phyloP scores from a whole-genome alignment of 2,329 filamentous ascomycete genomes.

The Myriosclerotinia duriaeana region DNA sequence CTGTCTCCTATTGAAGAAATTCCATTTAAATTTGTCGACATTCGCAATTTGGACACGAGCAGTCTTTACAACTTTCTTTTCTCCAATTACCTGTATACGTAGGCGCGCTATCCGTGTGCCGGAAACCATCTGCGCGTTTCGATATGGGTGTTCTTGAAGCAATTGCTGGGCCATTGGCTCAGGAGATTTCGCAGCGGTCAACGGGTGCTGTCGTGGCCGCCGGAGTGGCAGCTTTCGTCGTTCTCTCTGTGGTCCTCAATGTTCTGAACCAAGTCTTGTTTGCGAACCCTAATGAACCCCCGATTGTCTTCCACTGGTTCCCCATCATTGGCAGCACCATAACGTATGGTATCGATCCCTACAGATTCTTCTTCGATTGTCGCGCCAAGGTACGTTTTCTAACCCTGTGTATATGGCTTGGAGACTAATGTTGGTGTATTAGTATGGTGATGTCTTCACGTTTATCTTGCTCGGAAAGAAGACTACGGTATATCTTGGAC shows the following conservation, averaged over 20 bases:
- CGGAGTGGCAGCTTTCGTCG: constrained; percentile 44
- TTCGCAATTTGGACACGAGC: constrained; percentile 3
- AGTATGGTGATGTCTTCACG: constrained; percentile 89
- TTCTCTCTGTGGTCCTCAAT: constrained; percentile 69
- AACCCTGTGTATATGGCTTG: constrained; percentile 41
- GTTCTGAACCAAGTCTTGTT: constrained; percentile 76
- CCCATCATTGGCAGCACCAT: constrained; percentile 87
- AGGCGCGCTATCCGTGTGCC: constrained; percentile 6
- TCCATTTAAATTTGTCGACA: constrained; percentile 21
- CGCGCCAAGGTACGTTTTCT: constrained; percentile 63
- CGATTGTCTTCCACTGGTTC: constrained; percentile 77
- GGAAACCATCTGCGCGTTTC: constrained; percentile 6
- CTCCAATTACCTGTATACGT: background rate
- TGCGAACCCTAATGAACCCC: constrained; percentile 78
- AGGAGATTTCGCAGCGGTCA: constrained; percentile 38
- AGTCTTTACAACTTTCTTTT: constrained; percentile 5
- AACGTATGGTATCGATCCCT: constrained; percentile 92
- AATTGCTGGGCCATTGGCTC: constrained; percentile 34
- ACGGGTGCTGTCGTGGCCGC: constrained; percentile 34
- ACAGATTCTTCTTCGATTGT: constrained; percentile 75
- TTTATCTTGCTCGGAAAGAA: constrained; percentile 86
- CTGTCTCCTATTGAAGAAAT: constrained; percentile 22
- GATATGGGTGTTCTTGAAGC: constrained; percentile 39
- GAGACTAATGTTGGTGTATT: constrained; percentile 21
- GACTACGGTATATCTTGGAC: constrained; percentile 81